Evolutionary conservation across 768 basidiomycete species (phyloP).

Genomic region (Lactarius hengduanensis): DNA sequence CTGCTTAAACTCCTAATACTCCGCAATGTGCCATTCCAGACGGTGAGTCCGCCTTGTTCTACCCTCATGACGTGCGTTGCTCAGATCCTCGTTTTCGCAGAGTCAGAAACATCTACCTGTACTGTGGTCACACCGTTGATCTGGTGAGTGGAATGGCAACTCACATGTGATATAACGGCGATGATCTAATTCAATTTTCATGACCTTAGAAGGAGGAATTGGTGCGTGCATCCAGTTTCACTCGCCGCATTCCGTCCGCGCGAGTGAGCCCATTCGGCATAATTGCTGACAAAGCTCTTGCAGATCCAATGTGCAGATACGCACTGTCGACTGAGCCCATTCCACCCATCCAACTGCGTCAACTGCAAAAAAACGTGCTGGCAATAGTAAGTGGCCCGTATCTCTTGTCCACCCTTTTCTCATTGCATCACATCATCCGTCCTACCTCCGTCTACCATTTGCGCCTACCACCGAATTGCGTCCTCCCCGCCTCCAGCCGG

Average conservation of each 20-base stretch:
- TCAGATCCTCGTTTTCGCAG: constrained; percentile 5
- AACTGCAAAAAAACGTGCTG: constrained; percentile 27
- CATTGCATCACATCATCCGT: too few species aligned
- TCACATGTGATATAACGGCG: constrained; percentile 5
- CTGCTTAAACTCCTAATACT: constrained; percentile 7
- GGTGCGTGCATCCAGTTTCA: constrained; percentile 11
- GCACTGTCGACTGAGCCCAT: constrained; percentile 23
- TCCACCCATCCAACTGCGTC: constrained; percentile 20
- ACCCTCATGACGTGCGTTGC: neutral
- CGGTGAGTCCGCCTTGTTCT: constrained; percentile 13
- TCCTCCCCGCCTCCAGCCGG: constrained; percentile 5
- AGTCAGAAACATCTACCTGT: constrained; percentile 24
- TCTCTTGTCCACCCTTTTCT: neutral
- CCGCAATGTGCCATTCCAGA: constrained; percentile 25
- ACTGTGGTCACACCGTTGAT: constrained; percentile 23
- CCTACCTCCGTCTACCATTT: neutral
- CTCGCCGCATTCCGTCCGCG: neutral
- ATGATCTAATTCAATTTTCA: neutral
- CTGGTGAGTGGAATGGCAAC: constrained; percentile 12
- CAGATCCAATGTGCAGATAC: constrained; percentile 26
- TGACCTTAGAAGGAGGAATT: constrained; percentile 24
- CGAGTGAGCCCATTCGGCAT: neutral
- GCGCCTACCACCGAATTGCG: too few species aligned
- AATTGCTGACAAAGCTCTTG: neutral
- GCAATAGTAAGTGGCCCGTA: constrained; percentile 19